Conservation (phyloP, 2,329 filamentous ascomycete genomes). For the Myriosclerotinia duriaeana region DNA sequence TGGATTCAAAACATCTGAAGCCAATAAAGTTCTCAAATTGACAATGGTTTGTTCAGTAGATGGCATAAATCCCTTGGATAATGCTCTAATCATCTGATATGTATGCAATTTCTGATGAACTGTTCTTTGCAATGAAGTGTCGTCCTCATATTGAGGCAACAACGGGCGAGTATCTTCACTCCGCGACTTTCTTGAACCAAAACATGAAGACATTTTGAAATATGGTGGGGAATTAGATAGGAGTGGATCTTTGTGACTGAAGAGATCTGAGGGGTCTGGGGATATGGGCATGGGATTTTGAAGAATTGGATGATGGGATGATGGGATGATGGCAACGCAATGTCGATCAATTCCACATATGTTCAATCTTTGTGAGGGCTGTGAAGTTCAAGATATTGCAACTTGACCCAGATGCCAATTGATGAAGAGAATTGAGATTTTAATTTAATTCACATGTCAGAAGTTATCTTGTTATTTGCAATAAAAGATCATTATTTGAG, state of each 20-base stretch:
- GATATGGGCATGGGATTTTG: neutral
- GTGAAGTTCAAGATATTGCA: neutral
- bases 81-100: constrained; percentile 85
- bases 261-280: neutral
- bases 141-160: constrained; percentile 78
- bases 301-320: constrained; percentile 18
- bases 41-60: constrained; percentile 81
- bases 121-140: constrained; percentile 72
- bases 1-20: constrained; percentile 75
- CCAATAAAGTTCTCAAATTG: constrained; percentile 76
- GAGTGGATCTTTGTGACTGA: neutral
- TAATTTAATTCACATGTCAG: neutral
- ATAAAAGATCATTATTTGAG: constrained; percentile 1
- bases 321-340: neutral
- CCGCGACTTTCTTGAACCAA: constrained; percentile 38
- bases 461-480: neutral
- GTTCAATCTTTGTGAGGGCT: neutral
- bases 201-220: constrained; percentile 39
- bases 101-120: constrained; percentile 88
- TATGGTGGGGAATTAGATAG: neutral
- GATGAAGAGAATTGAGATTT: neutral
- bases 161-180: constrained; percentile 57
- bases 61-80: constrained; percentile 85
- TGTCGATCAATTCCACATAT: neutral
- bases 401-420: neutral